Evolutionary conservation across 441 rosid genomes (phyloP), one percentile per base, ranked within the genome.

Genomic region (Raphanus hybrid): DNA sequence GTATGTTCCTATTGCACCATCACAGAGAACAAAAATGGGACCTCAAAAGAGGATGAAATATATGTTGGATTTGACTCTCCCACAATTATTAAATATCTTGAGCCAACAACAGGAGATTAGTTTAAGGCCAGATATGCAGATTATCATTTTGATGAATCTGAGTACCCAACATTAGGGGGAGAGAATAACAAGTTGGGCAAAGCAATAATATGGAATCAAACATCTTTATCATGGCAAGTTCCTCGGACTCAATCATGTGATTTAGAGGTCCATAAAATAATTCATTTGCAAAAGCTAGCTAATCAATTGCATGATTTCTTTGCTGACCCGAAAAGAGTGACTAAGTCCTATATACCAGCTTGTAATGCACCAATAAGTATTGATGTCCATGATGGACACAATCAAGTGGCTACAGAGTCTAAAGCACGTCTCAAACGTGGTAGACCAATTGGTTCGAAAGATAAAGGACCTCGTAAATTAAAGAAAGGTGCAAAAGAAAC

Each of bases 251-350:
- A 50, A 50, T 50, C 20, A 50, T 50, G 57, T 50, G 57, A 50
- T 50, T 50, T 14, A 50, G 57, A 50, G 20, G 57, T 50, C 57
- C 20, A 50, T 20, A 50, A n/a, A 14, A 50, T 50, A 15, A 50
- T 50, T n/a, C 16, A 50, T 50, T 3, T 50, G 57, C 64, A 60
- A 60, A 60, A 60, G 64, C 64, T 60, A 60, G 64, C 64, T 60
- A 60, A 60, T 60, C 37, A 60, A 60, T 60, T 60, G 37, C 64
- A 39, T 9, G 64, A 60, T 60, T 60, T 39, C 64, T 60, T 60
- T 27, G 64, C 4, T 60, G 64, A 60, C 64, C 16, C 37, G 35
- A 59, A 26, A 27, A 59, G n/a, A 59, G 64, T 59, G 11, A 59
- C 64, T 4, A 59, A 59, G 27, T 59, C 35, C 14, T 59, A 26